phyloP scores from a whole-genome alignment of 139 green algal genomes.

The Closterium sp. region DNA sequence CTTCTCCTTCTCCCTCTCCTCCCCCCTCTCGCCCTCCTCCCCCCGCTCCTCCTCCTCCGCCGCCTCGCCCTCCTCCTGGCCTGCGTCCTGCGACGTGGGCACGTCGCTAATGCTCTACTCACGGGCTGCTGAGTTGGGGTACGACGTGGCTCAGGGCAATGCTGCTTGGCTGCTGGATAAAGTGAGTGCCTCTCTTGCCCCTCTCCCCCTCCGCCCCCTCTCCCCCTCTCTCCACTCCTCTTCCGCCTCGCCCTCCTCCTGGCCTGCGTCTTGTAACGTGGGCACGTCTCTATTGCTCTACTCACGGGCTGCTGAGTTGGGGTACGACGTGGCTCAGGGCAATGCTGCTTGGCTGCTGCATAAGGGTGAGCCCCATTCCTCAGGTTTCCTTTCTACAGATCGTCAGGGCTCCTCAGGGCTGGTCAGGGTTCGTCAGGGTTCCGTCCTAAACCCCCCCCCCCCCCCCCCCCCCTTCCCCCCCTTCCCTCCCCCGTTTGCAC shows the following conservation, averaged over 20 bases:
- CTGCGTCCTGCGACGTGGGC: neutral
- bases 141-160: constrained; percentile 88
- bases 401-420: no score
- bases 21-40: no score
- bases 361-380: no score
- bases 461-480: no score
- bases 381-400: no score
- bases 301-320: neutral
- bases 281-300: neutral
- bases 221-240: neutral
- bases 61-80: neutral
- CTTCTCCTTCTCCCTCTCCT: neutral
- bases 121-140: constrained; percentile 75
- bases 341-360: no score
- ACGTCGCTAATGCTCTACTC: constrained; percentile 75
- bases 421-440: no score
- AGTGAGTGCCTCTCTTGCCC: no score
- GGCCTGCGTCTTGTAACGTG: neutral
- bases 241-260: neutral
- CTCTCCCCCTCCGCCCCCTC: no score
- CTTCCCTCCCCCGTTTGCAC: neutral
- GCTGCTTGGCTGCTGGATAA: constrained; percentile 85
- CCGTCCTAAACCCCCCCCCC: no score
- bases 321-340: no score
- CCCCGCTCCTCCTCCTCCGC: neutral